Conservation (phyloP, 208 protist species). For the Trypanosoma brucei region DNA sequence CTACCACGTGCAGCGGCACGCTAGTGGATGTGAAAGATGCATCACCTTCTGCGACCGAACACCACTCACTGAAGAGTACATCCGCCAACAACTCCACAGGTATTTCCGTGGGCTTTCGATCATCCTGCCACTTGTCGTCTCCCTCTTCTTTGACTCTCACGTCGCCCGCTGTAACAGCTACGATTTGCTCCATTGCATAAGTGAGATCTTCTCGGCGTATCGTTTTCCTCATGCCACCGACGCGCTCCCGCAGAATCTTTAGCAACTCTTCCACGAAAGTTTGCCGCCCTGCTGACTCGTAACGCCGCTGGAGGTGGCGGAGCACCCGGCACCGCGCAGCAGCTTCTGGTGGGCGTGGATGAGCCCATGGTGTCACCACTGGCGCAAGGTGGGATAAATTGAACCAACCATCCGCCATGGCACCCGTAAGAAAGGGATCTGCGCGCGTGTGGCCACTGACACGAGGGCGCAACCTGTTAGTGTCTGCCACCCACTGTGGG, state of each 20-base stretch:
- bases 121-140: background rate
- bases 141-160: background rate
- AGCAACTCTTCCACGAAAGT: constrained; percentile 11
- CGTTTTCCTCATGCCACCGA: background rate
- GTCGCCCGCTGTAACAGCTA: background rate
- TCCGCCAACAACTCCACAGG: constrained; percentile 14
- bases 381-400: constrained; percentile 25
- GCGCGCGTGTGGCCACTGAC: background rate
- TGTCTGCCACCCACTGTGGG: background rate
- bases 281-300: background rate
- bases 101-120: background rate
- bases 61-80: constrained; percentile 27
- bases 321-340: constrained; percentile 10
- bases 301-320: constrained; percentile 12
- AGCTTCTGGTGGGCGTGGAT: background rate
- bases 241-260: background rate
- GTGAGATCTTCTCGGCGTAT: constrained; percentile 10
- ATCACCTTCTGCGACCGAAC: constrained; percentile 19
- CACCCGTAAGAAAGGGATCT: constrained; percentile 14
- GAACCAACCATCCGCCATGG: constrained; percentile 20
- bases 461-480: background rate
- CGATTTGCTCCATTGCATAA: constrained; percentile 2
- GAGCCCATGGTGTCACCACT: constrained; percentile 17
- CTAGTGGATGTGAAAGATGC: constrained; percentile 26
- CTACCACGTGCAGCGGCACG: constrained; percentile 21